phyloP scores from a whole-genome alignment of 495 filamentous ascomycete genomes.

The Pseudevernia furfuracea region DNA sequence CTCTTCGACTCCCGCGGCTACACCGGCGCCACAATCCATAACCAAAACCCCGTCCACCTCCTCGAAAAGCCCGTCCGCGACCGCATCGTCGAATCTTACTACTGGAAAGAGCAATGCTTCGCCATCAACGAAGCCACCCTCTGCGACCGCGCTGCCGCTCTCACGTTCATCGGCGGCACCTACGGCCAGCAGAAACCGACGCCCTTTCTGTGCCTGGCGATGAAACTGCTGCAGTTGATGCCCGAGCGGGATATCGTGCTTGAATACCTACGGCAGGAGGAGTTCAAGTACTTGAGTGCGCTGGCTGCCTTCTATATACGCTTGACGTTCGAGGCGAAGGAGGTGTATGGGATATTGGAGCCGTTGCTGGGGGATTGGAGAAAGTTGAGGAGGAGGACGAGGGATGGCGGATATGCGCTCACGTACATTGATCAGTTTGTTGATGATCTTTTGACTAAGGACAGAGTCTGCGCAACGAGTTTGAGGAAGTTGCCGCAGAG shows the following conservation, averaged over 20 bases:
- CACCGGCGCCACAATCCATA: constrained; percentile 57
- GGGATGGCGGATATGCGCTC: constrained; percentile 59
- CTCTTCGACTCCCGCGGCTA: constrained; percentile 78
- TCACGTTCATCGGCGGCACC: constrained; percentile 78
- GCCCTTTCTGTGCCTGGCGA: constrained; percentile 88
- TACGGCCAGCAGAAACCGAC: constrained; percentile 79
- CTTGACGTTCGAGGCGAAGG: constrained; percentile 74
- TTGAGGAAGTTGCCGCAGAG: constrained; percentile 84
- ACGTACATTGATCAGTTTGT: constrained; percentile 90
- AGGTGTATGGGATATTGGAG: constrained; percentile 75
- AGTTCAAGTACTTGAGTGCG: constrained; percentile 84
- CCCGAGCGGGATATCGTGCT: constrained; percentile 71
- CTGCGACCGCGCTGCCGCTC: constrained; percentile 79
- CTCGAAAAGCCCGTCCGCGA: constrained; percentile 91
- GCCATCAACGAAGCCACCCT: constrained; percentile 85
- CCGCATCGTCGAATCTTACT: constrained; percentile 88
- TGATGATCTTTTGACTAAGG: constrained; percentile 83
- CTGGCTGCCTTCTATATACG: constrained; percentile 87
- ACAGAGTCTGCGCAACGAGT: constrained; percentile 83
- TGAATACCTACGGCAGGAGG: constrained; percentile 68
- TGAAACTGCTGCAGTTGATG: constrained; percentile 86
- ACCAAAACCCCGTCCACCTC: constrained; percentile 80
- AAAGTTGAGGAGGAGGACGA: constrained; percentile 68
- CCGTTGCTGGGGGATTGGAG: constrained; percentile 73
- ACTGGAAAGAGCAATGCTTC: constrained; percentile 98